phyloP scores from a whole-genome alignment of 768 basidiomycete genomes.

The Tulasnella sp. region DNA sequence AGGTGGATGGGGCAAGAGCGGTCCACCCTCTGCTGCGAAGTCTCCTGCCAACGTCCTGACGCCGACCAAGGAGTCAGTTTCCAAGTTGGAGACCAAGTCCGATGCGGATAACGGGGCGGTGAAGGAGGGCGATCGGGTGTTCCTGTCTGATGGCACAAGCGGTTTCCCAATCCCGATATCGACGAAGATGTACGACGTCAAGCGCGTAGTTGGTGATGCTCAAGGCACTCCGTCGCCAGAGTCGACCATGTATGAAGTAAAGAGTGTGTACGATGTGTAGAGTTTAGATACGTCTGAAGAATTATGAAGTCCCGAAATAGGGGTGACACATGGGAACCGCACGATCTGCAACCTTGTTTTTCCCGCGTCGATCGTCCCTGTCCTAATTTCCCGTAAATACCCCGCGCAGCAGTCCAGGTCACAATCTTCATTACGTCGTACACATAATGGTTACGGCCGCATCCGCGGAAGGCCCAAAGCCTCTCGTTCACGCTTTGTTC shows the following conservation, averaged over 20 bases:
- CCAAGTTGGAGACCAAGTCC: slow-evolving; percentile 7
- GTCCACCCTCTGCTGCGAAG: slow-evolving; percentile 25
- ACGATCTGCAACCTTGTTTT: too few species aligned
- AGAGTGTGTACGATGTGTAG: slow-evolving; percentile 57
- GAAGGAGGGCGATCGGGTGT: slow-evolving; percentile 31
- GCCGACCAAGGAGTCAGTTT: slow-evolving; percentile 28
- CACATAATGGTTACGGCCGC: too few species aligned
- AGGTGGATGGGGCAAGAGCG: slow-evolving; percentile 44
- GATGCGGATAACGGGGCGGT: slow-evolving; percentile 15
- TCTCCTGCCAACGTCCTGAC: slow-evolving; percentile 27
- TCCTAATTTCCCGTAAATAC: too few species aligned
- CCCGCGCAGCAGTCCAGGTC: too few species aligned
- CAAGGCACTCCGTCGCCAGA: slow-evolving; percentile 48
- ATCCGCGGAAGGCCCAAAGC: too few species aligned
- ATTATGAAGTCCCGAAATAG: too few species aligned
- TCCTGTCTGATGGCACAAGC: slow-evolving; percentile 42
- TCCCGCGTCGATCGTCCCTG: too few species aligned
- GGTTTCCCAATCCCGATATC: slow-evolving; percentile 47
- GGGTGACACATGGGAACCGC: too few species aligned
- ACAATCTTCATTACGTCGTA: too few species aligned
- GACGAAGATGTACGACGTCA: slow-evolving; percentile 67
- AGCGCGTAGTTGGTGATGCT: slow-evolving; percentile 61
- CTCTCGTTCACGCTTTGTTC: too few species aligned
- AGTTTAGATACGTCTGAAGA: too few species aligned
- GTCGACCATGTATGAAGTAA: slow-evolving; percentile 71